Evolutionary conservation across 2,329 filamentous ascomycete genomes (phyloP).

Genomic region (Aspergillus neotritici): DNA sequence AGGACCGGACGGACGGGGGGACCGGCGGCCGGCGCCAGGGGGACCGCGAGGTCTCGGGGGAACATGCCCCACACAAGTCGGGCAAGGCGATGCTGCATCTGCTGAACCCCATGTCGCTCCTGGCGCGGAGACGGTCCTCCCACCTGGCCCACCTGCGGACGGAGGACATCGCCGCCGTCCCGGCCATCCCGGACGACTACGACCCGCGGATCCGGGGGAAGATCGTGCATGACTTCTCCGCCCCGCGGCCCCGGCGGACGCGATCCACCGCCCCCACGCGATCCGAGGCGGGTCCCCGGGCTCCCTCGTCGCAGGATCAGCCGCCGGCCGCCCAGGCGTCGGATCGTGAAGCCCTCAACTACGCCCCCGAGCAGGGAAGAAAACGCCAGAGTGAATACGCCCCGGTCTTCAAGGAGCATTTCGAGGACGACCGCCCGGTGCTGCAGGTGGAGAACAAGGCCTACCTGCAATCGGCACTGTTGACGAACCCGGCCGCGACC

Average conservation of each 20-base stretch:
- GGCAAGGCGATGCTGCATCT: conserved; percentile 51
- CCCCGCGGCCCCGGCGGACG: conserved; percentile 47
- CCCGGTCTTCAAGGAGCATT: conserved; percentile 57
- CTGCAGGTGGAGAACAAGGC: conserved; percentile 40
- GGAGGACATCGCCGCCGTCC: conserved; percentile 49
- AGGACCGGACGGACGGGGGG: conserved; percentile 20
- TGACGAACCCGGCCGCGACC: conserved; percentile 26
- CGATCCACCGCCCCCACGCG: conserved; percentile 19
- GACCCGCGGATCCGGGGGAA: conserved; percentile 59
- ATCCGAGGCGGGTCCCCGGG: no score
- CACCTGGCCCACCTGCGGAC: conserved; percentile 44
- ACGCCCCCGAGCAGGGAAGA: conserved; percentile 21
- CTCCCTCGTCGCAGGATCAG: no score
- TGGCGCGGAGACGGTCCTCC: conserved; percentile 53
- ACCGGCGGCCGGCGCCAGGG: conserved; percentile 17
- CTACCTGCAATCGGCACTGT: conserved; percentile 38
- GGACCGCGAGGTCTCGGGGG: conserved; percentile 25
- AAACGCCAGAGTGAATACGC: conserved; percentile 44
- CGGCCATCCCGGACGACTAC: conserved; percentile 55
- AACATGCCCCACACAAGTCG: conserved; percentile 27
- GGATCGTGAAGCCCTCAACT: conserved; percentile 10
- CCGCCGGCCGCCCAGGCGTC: no score
- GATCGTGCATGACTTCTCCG: conserved; percentile 61
- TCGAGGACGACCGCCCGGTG: conserved; percentile 46
- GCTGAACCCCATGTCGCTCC: conserved; percentile 56